phyloP scores from a whole-genome alignment of 2,329 filamentous ascomycete species.

The Penicillium olsonii region DNA sequence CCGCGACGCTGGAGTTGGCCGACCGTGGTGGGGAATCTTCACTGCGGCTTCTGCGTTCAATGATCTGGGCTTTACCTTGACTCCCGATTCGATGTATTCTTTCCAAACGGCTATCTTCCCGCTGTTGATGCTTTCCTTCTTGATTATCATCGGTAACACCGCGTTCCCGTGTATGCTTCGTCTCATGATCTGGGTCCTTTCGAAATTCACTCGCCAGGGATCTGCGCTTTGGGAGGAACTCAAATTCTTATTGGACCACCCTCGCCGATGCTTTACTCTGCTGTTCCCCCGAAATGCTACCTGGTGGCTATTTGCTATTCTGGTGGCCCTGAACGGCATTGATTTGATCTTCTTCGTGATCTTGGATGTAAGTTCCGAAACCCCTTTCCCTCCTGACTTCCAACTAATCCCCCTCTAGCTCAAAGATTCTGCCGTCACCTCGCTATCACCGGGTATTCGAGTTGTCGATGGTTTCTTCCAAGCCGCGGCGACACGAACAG shows the following conservation, averaged over 20 bases:
- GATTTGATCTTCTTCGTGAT: conserved; percentile 92
- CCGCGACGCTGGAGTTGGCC: conserved; percentile 60
- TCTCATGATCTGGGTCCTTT: conserved; percentile 83
- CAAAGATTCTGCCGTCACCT: conserved; percentile 67
- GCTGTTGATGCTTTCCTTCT: conserved; percentile 75
- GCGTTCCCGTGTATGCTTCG: conserved; percentile 94
- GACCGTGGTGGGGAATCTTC: conserved; percentile 89
- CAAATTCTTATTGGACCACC: conserved; percentile 87
- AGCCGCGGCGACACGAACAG: conserved; percentile 83
- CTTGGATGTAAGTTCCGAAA: conserved; percentile 69
- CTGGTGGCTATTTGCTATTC: conserved; percentile 92
- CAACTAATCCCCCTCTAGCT: conserved; percentile 53
- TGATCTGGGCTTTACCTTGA: conserved; percentile 91
- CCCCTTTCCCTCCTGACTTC: background rate
- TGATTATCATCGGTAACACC: conserved; percentile 94
- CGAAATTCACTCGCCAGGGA: conserved; percentile 64
- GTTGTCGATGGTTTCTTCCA: conserved; percentile 89
- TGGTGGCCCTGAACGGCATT: conserved; percentile 77
- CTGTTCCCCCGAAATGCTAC: conserved; percentile 87
- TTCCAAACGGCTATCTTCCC: conserved; percentile 77
- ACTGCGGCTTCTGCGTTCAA: conserved; percentile 87
- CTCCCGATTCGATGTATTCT: conserved; percentile 88
- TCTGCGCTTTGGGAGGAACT: conserved; percentile 86
- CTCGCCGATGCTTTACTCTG: conserved; percentile 91
- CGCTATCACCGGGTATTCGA: conserved; percentile 70